Base-by-base conservation (phyloP, 177 flowering plant genomes). In the Vitis hybrid region DNA sequence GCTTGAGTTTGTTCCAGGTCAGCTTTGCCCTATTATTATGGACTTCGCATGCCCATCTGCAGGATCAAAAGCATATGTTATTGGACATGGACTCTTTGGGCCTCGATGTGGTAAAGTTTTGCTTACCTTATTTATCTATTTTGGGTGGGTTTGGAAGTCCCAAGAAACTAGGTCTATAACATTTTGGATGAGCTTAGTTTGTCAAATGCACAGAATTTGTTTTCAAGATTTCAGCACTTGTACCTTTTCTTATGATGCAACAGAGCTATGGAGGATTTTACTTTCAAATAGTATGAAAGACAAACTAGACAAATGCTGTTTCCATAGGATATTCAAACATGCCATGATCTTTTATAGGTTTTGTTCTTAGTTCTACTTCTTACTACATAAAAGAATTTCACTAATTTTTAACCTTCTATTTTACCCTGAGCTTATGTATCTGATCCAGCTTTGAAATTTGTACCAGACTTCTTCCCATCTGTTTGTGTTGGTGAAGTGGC, bases 31-130 rank as follows among this genome's bases (percentile, higher is more conserved):
- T 31, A 85, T 93, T 29, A 45, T 52, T 56, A 75, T 83, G 66
- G 85, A 93, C 56, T 79, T 82, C 53, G 56, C 55, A 2, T 78
- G 82, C 62, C 98, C 98, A 51, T 73, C 81, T 48, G 76, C 82
- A 55, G 99, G 98, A 72, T 86, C 97, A 48, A 85, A 83, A 74
- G 92, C 84, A 59, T 81, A 79, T 81, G 92, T 93, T 59, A 82
- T 93, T 80, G 99, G 99, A 51, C 99, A 95, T 76, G 99, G 97
- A 72, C 82, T 95, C 57, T 86, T 95, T 78, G 99, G 97, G 72
- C 99, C 99, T 16, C 86, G 86, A 66, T 84, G 86, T 68, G 96
- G 99, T 95, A 77, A 26, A 80, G 68, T n/a, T 10, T 73, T 69
- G 5, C 31, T 75, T 56, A 2, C 29, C 15, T 70, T 48, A 10